Base-by-base conservation (phyloP, 805 yeast genomes). In the Barnettozyma siamensis region DNA sequence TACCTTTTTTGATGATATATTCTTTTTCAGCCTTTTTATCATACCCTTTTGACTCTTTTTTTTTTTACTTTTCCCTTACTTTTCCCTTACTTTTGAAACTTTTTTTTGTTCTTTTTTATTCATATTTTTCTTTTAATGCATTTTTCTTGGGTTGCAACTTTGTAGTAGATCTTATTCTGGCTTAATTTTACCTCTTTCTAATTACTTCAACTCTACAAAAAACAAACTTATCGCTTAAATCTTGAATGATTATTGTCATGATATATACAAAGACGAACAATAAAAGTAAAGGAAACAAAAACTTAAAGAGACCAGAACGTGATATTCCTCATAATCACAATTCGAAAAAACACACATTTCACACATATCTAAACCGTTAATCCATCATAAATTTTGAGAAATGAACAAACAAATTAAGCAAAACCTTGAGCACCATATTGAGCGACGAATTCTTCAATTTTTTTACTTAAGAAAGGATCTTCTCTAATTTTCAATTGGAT, bases 401-500 rank as follows among this genome's bases (percentile, higher is more conserved):
- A 12, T 28, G 10, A 13, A 37, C 17, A 31, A 24, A 35, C 31
- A 17, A 37, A 34, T 38, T 33, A 40, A 34, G 43, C 42, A 19
- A 44, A 33, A 19, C 44, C 44, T 46, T 46, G 48, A 24, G 53
- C 54, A 45, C 62, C 62, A 43, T 60, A 63, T 39, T 53, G 57
- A 45, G 69, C 68, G 66, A 80, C 63, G 34, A 82, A 67, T 63
- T 80, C 84, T 47, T 73, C 72, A 49, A 84, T 76, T 64, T 79
- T 82, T 29, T 67, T 66, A 53, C 76, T 72, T 59, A 83, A 71
- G 20, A 72, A 64, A 32, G 87, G 86, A 58, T 84, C 93, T 40
- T 72, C 65, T 65, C 73, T 79, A 54, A 93, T 77, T 58, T 82
- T 78, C 58, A 80, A 67, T 72, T 93, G 99, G 68, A 88, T 78